Percentiles rank a stretch among this genome's conserved stretches.
Evolutionary conservation across 2,329 filamentous ascomycete species (phyloP).

Genomic region (Colletotrichum gigasporum): DNA sequence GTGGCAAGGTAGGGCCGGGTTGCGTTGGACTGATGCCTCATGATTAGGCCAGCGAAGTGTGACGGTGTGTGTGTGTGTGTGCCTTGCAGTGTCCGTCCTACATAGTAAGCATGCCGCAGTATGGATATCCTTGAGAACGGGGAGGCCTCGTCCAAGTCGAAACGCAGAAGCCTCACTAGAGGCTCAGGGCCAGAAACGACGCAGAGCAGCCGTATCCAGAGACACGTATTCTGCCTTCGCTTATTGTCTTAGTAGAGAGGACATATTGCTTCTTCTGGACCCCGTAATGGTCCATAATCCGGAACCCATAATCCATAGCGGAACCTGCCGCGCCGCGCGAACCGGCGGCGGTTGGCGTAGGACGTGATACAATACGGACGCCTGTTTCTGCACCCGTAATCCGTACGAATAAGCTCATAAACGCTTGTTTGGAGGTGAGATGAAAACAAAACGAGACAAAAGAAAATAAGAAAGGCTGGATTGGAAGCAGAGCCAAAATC

Average conservation of each 20-base stretch:
- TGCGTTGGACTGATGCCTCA: too few relatives aligned
- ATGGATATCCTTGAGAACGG: neutral
- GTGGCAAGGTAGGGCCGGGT: too few relatives aligned
- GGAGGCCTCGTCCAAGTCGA: constrained; percentile 5
- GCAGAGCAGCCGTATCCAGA: neutral
- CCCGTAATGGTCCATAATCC: too few relatives aligned
- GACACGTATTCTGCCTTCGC: constrained; percentile 25
- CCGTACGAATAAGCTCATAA: too few relatives aligned
- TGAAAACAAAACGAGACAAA: neutral
- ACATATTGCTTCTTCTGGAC: neutral
- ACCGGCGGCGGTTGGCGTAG: too few relatives aligned
- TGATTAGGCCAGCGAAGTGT: too few relatives aligned
- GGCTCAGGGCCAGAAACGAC: neutral
- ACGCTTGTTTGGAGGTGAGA: neutral
- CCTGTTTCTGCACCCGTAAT: too few relatives aligned
- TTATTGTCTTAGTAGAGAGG: constrained; percentile 3
- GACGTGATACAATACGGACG: too few relatives aligned
- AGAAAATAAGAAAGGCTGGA: neutral
- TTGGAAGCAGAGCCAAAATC: neutral
- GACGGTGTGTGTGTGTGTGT: too few relatives aligned
- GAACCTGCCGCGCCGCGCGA: constrained; percentile 13
- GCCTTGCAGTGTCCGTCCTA: too few relatives aligned
- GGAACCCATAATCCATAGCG: neutral
- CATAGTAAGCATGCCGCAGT: neutral
- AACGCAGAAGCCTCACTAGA: neutral